Conservation (phyloP, 345 rosid genomes). For the Corchorus capsularis region DNA sequence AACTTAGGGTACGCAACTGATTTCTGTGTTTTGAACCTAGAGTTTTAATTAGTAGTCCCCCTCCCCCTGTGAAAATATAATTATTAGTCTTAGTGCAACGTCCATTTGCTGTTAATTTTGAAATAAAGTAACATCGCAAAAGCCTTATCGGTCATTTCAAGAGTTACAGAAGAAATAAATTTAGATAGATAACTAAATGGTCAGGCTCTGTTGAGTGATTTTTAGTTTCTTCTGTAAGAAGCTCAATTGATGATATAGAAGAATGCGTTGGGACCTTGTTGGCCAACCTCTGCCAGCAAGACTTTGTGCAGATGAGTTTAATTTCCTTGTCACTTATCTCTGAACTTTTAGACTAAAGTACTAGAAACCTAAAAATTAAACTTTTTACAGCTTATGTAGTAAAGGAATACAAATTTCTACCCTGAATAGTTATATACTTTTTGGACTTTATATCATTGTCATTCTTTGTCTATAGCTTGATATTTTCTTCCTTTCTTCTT, state of each 20-base stretch:
- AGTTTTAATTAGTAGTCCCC: background rate
- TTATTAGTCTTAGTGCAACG: background rate
- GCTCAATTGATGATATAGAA: background rate
- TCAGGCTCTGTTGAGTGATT: slow-evolving; percentile 6
- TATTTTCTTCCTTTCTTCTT: slow-evolving; percentile 15
- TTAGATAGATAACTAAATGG: background rate
- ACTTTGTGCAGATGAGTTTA: background rate
- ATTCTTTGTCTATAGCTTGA: background rate
- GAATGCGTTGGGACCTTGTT: slow-evolving; percentile 2
- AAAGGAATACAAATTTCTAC: background rate
- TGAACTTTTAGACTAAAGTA: slow-evolving; percentile 3
- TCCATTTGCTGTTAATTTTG: background rate
- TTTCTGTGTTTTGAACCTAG: background rate
- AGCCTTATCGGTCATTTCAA: no score
- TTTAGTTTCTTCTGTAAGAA: slow-evolving; percentile 1
- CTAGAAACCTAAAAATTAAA: slow-evolving; percentile 1
- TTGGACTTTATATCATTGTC: background rate
- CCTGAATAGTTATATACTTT: background rate
- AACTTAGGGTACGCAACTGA: slow-evolving; percentile 73
- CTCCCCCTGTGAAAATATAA: background rate
- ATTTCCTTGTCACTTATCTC: background rate
- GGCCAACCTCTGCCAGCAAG: slow-evolving; percentile 9
- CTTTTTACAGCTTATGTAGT: background rate
- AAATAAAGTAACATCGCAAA: background rate
- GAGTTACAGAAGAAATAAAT: slow-evolving; percentile 11